Conservation (phyloP, 2,329 filamentous ascomycete genomes). For the Xylariaceae sp. region DNA sequence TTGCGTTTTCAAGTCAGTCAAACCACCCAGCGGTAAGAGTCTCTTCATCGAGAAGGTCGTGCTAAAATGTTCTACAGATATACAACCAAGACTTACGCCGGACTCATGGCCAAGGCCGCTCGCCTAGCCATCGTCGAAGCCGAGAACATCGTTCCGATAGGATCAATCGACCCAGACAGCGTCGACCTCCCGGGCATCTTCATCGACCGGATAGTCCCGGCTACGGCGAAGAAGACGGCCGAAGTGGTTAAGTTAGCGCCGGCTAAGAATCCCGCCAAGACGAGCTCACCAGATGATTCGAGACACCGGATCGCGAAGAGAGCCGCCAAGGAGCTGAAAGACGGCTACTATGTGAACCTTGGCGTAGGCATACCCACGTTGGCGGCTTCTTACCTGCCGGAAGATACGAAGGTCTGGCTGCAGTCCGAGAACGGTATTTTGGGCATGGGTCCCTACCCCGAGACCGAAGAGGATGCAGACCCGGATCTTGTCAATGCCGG, state of each 20-base stretch:
- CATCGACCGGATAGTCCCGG: conserved; percentile 80
- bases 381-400: conserved; percentile 77
- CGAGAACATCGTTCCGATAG: conserved; percentile 79
- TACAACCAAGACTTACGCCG: conserved; percentile 77
- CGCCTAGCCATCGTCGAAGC: conserved; percentile 82
- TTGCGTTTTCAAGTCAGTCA: conserved; percentile 72
- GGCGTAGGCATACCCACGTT: conserved; percentile 87
- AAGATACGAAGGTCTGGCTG: conserved; percentile 76
- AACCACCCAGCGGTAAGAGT: no score
- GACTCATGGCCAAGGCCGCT: conserved; percentile 83
- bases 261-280: conserved; percentile 46
- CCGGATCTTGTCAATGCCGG: conserved; percentile 85
- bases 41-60: no score
- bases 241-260: conserved; percentile 69
- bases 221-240: conserved; percentile 73
- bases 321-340: conserved; percentile 80
- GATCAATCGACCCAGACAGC: conserved; percentile 74
- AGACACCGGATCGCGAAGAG: conserved; percentile 77
- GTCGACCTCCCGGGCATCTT: conserved; percentile 84
- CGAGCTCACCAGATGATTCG: conserved; percentile 44
- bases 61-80: conserved; percentile 62
- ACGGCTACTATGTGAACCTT: conserved; percentile 81
- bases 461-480: conserved; percentile 71
- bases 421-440: conserved; percentile 88
- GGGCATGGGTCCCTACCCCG: conserved; percentile 81